phyloP scores from a whole-genome alignment of 306 rosid species.

The Pterocarpus santalinus region DNA sequence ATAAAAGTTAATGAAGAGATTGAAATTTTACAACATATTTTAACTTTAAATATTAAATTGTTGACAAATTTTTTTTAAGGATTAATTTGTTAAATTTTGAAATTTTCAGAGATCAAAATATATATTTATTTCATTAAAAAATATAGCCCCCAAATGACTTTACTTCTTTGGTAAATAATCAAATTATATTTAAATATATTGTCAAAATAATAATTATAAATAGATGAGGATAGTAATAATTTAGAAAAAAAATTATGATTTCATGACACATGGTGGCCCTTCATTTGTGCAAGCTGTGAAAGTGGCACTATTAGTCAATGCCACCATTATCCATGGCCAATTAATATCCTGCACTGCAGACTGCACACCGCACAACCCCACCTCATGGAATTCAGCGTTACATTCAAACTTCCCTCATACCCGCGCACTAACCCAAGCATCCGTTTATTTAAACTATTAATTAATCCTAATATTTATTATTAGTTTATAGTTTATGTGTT shows the following conservation, averaged over 20 bases:
- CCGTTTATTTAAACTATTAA: slow-evolving; percentile 49
- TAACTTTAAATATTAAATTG: too few relatives aligned
- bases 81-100: too few relatives aligned
- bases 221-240: too few relatives aligned
- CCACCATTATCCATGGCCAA: slow-evolving; percentile 43
- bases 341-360: slow-evolving; percentile 19
- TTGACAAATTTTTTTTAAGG: too few relatives aligned
- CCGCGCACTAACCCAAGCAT: slow-evolving; percentile 74
- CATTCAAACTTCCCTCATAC: slow-evolving; percentile 84
- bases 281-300: background rate
- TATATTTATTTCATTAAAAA: too few relatives aligned
- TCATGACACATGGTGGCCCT: background rate
- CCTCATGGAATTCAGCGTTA: slow-evolving; percentile 84
- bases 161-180: too few relatives aligned
- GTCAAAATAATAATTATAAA: too few relatives aligned
- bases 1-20: too few relatives aligned
- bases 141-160: too few relatives aligned
- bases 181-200: too few relatives aligned
- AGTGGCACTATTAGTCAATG: slow-evolving; percentile 14
- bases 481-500: background rate
- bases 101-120: too few relatives aligned
- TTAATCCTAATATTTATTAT: background rate
- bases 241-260: background rate
- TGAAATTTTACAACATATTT: too few relatives aligned
- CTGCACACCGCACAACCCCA: background rate